Base-by-base conservation (phyloP, 768 basidiomycete genomes). In the Leccinum disarticulatum region DNA sequence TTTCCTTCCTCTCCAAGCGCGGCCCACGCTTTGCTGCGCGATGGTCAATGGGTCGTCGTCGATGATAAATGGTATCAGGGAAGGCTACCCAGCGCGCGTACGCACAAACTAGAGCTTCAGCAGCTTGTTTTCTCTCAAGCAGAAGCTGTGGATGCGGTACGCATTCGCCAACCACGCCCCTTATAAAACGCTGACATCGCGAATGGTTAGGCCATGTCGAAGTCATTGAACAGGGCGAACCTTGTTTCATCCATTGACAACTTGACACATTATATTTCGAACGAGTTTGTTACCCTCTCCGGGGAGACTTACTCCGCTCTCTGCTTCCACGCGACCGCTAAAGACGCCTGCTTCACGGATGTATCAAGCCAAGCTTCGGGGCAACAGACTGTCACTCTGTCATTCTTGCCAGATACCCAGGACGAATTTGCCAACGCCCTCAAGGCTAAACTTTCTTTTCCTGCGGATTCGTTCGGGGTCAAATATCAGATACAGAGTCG, bases 61-160 rank as follows among this genome's bases (percentile, higher is more conserved):
- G 71, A 81, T 15, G 83, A 88, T 54, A 79, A 80, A 2, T 87
- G 87, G 82, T 59, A 70, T 19, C 72, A 70, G 14, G 75, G 77
- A 8, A 68, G 70, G 35, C 63, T 68, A 46, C 65, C 69, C 15
- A 73, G 70, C 48, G 69, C 67, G 1, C 64, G 61, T 57, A 62
- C 75, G 0, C 65, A 77, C 22, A 75, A 77, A 17, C 70, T 92
- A 22, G 86, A 94, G 65, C 71, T 95, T 33, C 90, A 94, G 76
- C 91, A 90, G 68, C 67, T 95, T 49, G 76, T 88, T 11, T 82
- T 91, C 64, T 79, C 81, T 9, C 75, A 84, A 27, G 83, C 86
- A 36, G 70, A 71, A 52, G 76, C 76, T 62, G 73, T 73, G 54
- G 74, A 77, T 53, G 65, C 76, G 59, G 78, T 77, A 49, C 48